Conservation (phyloP, 2,329 filamentous ascomycete genomes). For the Emergomyces orientalis region DNA sequence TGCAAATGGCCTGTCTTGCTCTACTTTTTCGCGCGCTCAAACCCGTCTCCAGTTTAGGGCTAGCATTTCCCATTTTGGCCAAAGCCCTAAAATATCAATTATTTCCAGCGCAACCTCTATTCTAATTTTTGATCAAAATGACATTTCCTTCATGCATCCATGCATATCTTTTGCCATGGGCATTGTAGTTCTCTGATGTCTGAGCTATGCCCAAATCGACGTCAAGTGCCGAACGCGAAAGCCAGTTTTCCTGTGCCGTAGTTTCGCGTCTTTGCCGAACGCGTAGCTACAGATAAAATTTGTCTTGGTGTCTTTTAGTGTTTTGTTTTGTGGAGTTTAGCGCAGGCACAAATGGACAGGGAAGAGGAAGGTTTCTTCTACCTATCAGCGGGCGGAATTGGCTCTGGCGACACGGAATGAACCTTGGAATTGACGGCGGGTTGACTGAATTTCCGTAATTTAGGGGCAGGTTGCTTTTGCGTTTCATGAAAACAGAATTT, state of each 20-base stretch:
- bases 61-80: background rate
- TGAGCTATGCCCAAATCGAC: too few species aligned
- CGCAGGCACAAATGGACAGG: slow-evolving; percentile 1
- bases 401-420: background rate
- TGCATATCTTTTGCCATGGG: background rate
- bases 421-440: background rate
- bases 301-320: background rate
- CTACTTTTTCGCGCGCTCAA: too few species aligned
- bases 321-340: background rate
- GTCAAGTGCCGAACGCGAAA: background rate
- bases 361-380: background rate
- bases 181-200: background rate
- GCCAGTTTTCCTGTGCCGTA: background rate
- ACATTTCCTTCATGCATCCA: background rate
- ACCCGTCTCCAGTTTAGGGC: background rate
- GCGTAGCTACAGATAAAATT: background rate
- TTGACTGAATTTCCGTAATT: background rate
- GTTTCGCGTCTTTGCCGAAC: background rate
- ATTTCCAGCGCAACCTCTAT: too few species aligned
- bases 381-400: background rate
- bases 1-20: too few species aligned
- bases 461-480: background rate
- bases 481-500: background rate
- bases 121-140: too few species aligned
- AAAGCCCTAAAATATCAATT: background rate